A percentile compares a stretch with the other conserved stretches of the same genome.
Conservation (phyloP, 768 basidiomycete genomes). For the Pulveroboletus sp. region DNA sequence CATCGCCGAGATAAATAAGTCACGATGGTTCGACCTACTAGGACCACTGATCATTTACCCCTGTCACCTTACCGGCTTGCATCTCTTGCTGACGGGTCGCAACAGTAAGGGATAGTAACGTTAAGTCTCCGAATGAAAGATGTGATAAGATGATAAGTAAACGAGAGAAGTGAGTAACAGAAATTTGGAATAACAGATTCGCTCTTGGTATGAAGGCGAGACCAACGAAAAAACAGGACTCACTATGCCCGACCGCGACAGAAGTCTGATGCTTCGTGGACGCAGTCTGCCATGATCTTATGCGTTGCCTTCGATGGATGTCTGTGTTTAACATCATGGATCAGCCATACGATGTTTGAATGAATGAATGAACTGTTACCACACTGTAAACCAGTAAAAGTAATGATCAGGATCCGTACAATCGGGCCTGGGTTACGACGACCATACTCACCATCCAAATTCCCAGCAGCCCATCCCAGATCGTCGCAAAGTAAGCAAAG, state of each 20-base stretch:
- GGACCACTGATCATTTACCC: too few species aligned
- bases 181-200: too few species aligned
- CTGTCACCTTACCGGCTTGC: too few species aligned
- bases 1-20: too few species aligned
- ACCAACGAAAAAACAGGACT: background rate
- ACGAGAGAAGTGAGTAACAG: too few species aligned
- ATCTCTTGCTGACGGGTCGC: too few species aligned
- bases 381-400: constrained; percentile 55
- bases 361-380: background rate
- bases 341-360: background rate
- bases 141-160: too few species aligned
- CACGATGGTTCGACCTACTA: too few species aligned
- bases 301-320: constrained; percentile 52
- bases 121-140: too few species aligned
- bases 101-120: too few species aligned
- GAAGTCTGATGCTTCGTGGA: constrained; percentile 35
- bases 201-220: background rate
- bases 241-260: constrained; percentile 29
- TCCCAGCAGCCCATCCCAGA: constrained; percentile 50
- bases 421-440: constrained; percentile 36
- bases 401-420: constrained; percentile 46
- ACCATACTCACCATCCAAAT: constrained; percentile 47
- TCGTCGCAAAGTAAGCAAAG: constrained; percentile 45
- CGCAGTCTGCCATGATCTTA: constrained; percentile 54
- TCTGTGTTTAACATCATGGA: constrained; percentile 19